Evolutionary conservation across 495 filamentous ascomycete species (phyloP).

Genomic region (Neohortaea acidophila): DNA sequence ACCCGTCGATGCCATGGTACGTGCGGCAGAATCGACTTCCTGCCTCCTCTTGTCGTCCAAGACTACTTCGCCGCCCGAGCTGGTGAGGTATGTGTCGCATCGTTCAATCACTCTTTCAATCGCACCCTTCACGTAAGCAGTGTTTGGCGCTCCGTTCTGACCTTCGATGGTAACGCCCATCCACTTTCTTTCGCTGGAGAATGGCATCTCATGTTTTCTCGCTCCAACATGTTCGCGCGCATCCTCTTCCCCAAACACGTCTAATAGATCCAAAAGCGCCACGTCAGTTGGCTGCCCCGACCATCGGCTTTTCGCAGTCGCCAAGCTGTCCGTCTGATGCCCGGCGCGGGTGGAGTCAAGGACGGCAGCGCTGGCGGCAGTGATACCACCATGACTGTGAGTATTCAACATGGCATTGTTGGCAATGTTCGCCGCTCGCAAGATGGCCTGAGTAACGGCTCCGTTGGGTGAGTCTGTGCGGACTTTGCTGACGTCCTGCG

Average conservation of each 20-base stretch:
- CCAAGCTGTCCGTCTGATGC: conserved; percentile 31
- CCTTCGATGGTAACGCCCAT: conserved; percentile 77
- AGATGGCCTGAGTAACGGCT: conserved; percentile 45
- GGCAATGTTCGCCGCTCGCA: conserved; percentile 86
- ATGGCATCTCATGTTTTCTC: conserved; percentile 71
- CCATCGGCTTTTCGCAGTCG: conserved; percentile 65
- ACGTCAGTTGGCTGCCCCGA: conserved; percentile 96
- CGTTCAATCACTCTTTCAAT: conserved; percentile 72
- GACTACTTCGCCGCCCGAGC: conserved; percentile 72
- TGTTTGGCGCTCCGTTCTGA: conserved; percentile 39
- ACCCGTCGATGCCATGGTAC: conserved; percentile 82
- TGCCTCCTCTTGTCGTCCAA: conserved; percentile 64
- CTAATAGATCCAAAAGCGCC: conserved; percentile 80
- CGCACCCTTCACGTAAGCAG: conserved; percentile 89
- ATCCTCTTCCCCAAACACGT: conserved; percentile 79
- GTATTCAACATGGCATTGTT: conserved; percentile 72
- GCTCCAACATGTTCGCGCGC: conserved; percentile 67
- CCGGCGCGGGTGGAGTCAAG: conserved; percentile 47
- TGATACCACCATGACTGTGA: conserved; percentile 44
- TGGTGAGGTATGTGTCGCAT: conserved; percentile 81
- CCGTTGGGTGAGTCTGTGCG: conserved; percentile 45
- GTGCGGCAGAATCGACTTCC: conserved; percentile 64
- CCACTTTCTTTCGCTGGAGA: conserved; percentile 96
- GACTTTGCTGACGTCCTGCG: conserved; percentile 61
- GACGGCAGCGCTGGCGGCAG: conserved; percentile 55